Conservation (phyloP, 106 monocot species). For the Phalaenopsis equestris region DNA sequence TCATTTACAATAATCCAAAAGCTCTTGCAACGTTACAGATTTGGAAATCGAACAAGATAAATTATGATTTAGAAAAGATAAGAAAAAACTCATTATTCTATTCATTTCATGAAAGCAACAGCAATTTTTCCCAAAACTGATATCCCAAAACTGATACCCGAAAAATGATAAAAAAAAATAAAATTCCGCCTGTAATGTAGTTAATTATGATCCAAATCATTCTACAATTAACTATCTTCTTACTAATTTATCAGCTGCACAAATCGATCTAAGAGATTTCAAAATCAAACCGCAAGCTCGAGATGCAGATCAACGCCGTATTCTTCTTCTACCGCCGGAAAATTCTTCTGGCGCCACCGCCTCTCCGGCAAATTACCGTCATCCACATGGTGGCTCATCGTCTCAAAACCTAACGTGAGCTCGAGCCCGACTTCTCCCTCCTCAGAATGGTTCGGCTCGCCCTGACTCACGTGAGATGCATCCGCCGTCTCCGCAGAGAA, state of each 20-base stretch:
- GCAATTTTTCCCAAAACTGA: too few relatives aligned
- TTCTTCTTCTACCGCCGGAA: neutral
- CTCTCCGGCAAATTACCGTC: neutral
- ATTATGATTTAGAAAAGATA: too few relatives aligned
- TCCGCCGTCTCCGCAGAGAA: conserved; percentile 25
- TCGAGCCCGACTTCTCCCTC: conserved; percentile 35
- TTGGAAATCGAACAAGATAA: too few relatives aligned
- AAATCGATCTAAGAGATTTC: neutral
- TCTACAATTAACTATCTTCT: too few relatives aligned
- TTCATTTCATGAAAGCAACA: too few relatives aligned
- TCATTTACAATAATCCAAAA: too few relatives aligned
- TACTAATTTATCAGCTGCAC: neutral
- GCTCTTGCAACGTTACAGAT: too few relatives aligned
- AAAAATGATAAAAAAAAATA: too few relatives aligned
- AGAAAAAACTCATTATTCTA: too few relatives aligned
- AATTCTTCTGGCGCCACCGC: neutral
- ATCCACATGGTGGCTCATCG: neutral
- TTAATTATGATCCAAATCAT: neutral
- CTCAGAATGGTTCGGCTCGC: conserved; percentile 11
- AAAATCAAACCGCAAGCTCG: neutral
- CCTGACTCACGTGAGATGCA: conserved; percentile 41
- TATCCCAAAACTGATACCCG: too few relatives aligned
- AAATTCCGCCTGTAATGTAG: neutral
- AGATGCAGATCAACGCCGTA: neutral
- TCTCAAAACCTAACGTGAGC: conserved; percentile 41